Evolutionary conservation across 108 stramenopile genomes (phyloP).

Genomic region (Halocafeteria seosinensis): DNA sequence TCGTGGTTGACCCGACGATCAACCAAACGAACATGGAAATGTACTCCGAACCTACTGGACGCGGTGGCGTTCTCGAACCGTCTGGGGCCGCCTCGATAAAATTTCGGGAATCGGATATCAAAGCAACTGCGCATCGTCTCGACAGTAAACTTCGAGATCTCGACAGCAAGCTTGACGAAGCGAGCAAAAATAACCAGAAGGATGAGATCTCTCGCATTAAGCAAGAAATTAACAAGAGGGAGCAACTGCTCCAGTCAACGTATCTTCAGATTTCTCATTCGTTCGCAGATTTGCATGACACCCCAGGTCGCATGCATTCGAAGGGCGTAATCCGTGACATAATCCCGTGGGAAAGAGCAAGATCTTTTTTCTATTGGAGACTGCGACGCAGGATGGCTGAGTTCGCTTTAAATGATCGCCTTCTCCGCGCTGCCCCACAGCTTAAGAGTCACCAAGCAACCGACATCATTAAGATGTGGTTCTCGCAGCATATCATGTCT

Average conservation of each 20-base stretch:
- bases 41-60: conserved; percentile 67
- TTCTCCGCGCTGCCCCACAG: conserved; percentile 29
- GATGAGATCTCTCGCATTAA: conserved; percentile 23
- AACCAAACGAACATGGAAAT: conserved; percentile 92
- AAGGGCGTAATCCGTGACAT: conserved; percentile 77
- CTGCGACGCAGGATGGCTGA: conserved; percentile 87
- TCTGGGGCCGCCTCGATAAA: conserved; percentile 91
- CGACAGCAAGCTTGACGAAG: conserved; percentile 32
- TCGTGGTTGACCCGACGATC: conserved; percentile 96
- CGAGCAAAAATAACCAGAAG: conserved; percentile 26
- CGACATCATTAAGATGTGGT: not conserved
- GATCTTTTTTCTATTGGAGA: conserved; percentile 87
- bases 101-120: conserved; percentile 72
- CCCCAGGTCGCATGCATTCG: conserved; percentile 94
- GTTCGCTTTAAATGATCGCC: conserved; percentile 69
- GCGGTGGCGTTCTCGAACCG: conserved; percentile 92
- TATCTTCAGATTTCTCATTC: conserved; percentile 85
- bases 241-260: conserved; percentile 60
- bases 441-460: not conserved
- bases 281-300: conserved; percentile 98
- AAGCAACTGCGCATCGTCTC: conserved; percentile 75
- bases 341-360: conserved; percentile 69
- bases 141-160: conserved; percentile 58
- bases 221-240: conserved; percentile 37
- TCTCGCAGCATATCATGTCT: not conserved